Evolutionary conservation across 371 early-diverging fungal genomes (phyloP), one percentile per base, ranked within the genome.

Genomic region (Saksenaea vasiformis): DNA sequence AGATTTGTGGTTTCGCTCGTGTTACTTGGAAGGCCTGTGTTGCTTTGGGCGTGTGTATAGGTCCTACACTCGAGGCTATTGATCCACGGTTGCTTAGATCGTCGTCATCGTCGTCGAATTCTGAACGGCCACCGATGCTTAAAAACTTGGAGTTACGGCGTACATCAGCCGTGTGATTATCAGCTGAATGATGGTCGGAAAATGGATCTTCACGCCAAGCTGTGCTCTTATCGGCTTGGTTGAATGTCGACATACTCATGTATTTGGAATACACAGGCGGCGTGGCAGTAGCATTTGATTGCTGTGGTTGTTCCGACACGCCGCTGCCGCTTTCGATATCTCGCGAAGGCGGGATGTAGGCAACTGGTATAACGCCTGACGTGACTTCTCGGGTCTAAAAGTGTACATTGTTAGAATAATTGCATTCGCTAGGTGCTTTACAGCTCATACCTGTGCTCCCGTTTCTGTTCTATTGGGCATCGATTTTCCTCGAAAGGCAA

Each of bases 351-450:
- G 79, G 82, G 60, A 82, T 75, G 66, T 76, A 79, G 2, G 77
- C 66, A 1, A 82, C 74, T 31, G 82, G 79, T 39, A 82, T 79
- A 37, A 82, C 79, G n/a, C 79, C 82, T 13, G 82, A 82, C 35
- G 61, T 75, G 24, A 61, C 60, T 56, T 65, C 51, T 7, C 66
- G 47, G 31, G 67, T 37, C 51, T 47, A 47, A 39, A 39, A 31
- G 2, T 31, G 31, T 7, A 31, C 11, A 5, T 39, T 39, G 39
- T 39, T 39, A 39, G 11, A 39, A 39, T 19, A 3, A 19, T 4
- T 22, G 3, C 11, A 22, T 17, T 47, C 11, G 51, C 10, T 47
- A 3, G 5, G 24, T 47, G 4, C 19, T 47, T 47, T 22, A 5
- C 39, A n/a, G 39, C 39, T 5, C 39, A 11, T 47, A 47, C 51